Base-by-base conservation (phyloP, 2,329 filamentous ascomycete species). In the Aspergillus candidus region DNA sequence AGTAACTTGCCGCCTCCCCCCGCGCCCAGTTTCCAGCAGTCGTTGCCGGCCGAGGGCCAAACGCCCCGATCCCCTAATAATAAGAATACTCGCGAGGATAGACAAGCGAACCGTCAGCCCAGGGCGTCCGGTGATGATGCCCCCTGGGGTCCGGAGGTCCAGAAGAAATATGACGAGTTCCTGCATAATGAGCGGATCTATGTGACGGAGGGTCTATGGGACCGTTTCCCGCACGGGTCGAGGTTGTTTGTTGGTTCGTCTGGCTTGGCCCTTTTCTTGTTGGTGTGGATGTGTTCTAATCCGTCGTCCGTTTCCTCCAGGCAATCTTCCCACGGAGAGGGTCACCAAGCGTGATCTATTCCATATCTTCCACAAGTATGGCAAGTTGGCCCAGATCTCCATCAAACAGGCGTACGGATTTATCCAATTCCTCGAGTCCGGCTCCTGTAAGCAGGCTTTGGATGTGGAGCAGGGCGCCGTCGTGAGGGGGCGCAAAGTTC, bases 351-450 rank as follows among this genome's bases (percentile, higher is more conserved):
- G 86, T 53, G 90, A 97, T 66, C 82, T 97, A 7, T 97, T 95
- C 68, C 85, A 94, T 61, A 77, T 91, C 13, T 97, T 98, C 62
- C 82, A 89, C 60, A 78, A 77, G 45, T 90, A 88, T 62, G 93
- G 93, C 42, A 84, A 83, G 49, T 74, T 98, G 37, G 91, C 90
- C 2, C 93, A 98, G 63, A 93, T 97, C 48, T 94, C 89, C 1
- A 88, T 97, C 56, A 97, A 97, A 67, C 89, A 93, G 53, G 90
- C 90, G 1, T 97, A 95, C 67, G 93, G 93, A 1, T 98, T 97
- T 62, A 89, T 97, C 31, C 93, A 97, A 63, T 98, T 94, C 54
- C 77, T 95, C 53, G 83, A 88, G 27, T 72, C 82, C 4, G 74
- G 78, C 2, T 84, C 91, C 59, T 94, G 89, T 52, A 74, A 78